Percentiles rank a stretch among this genome's conserved stretches.
These are phyloP conservation scores for Microcos paniculata DNA, from an alignment of 345 rosid genomes.

Conservation along the genomic window DNA sequence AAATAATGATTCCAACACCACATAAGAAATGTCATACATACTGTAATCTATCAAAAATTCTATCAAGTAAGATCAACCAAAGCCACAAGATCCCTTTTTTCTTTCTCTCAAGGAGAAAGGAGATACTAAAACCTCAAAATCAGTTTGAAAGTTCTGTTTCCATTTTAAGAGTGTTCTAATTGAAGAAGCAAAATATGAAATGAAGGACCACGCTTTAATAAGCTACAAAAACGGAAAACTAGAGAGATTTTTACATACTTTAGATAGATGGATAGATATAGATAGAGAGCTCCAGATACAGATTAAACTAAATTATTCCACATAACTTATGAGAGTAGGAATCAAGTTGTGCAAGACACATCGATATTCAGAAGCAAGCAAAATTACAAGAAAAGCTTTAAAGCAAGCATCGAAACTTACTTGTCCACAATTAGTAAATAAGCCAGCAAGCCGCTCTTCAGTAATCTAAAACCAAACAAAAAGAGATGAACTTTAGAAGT, in stretches of 20 bases:
- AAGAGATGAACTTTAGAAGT: not conserved
- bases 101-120: not conserved
- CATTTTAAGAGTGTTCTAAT: not conserved
- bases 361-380: not conserved
- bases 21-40: conserved; percentile 8
- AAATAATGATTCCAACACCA: conserved; percentile 18
- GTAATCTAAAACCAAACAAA: conserved; percentile 51
- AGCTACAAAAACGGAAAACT: not conserved
- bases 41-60: not conserved
- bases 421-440: conserved; percentile 76
- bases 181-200: not conserved
- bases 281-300: not conserved
- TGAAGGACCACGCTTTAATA: not conserved
- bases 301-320: not conserved
- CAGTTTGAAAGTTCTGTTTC: not conserved
- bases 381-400: not conserved
- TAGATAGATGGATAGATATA: too few species aligned
- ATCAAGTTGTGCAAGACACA: not conserved
- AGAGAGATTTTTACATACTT: not conserved
- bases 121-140: not conserved
- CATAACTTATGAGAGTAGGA: not conserved
- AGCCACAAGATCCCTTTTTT: not conserved
- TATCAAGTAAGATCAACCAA: not conserved
- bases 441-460: conserved; percentile 82
- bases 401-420: conserved; percentile 42